Evolutionary conservation across 2,329 filamentous ascomycete species (phyloP).

Genomic region (Fusarium miscanthi): DNA sequence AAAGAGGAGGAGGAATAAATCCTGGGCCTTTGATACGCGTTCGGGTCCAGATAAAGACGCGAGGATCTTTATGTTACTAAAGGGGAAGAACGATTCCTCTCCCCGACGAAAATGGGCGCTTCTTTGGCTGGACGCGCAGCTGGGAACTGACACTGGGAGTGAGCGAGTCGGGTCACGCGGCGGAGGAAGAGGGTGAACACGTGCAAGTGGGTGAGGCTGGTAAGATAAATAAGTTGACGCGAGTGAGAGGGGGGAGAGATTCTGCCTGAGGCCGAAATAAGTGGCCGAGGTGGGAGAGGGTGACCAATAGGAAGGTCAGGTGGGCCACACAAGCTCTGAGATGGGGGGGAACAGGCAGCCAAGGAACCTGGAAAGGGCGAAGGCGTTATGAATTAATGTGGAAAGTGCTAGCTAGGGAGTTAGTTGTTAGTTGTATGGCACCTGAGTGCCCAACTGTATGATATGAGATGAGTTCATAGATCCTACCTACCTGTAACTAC

Average conservation of each 20-base stretch:
- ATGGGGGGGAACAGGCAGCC: conserved; percentile 19
- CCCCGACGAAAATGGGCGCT: neutral
- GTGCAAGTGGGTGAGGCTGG: conserved; percentile 54
- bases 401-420: conserved; percentile 5
- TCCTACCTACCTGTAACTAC: neutral
- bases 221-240: conserved; percentile 49
- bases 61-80: conserved; percentile 47
- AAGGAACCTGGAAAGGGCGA: conserved; percentile 8
- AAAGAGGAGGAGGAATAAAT: conserved; percentile 15
- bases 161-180: conserved; percentile 54
- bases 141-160: conserved; percentile 37
- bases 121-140: conserved; percentile 27
- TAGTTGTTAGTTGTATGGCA: neutral
- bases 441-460: neutral
- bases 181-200: conserved; percentile 53
- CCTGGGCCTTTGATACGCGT: conserved; percentile 28
- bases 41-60: conserved; percentile 21
- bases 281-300: conserved; percentile 9
- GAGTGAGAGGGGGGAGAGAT: conserved; percentile 19
- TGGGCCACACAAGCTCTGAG: conserved; percentile 40
- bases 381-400: conserved; percentile 24
- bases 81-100: conserved; percentile 33
- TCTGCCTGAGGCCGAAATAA: conserved; percentile 40
- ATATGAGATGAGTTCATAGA: neutral
- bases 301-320: conserved; percentile 34